Evolutionary conservation across 306 rosid species (phyloP), one percentile per base, ranked within the genome.

Genomic region (Senna tora): DNA sequence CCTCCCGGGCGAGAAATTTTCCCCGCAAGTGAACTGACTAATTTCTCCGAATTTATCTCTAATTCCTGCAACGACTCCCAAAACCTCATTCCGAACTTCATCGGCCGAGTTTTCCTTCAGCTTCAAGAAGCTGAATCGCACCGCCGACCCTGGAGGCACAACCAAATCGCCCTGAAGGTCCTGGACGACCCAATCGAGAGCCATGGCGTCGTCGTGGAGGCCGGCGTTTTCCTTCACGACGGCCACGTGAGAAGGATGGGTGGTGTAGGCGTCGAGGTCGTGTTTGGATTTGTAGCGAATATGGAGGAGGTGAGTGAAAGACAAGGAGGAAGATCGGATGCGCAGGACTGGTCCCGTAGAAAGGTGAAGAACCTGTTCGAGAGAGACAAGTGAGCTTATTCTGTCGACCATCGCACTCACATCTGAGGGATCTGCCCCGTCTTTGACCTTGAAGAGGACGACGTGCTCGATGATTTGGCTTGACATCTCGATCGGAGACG

Each of bases 261-360:
- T 82, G 0, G 85, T 50, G 51, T 86, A 88, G 65, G 79, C 43
- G 51, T 67, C 49, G 9, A 92, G 95, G 70, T 80, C 86, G 4
- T 77, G 80, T 36, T 73, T 86, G 86, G 92, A 74, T 5, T 3
- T 70, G 86, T 78, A 92, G 50, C 92, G 91, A 77, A 73, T 59
- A 16, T 92, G 96, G 71, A 89, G 89, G 58, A 86, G 34, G 85
- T 92, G 96, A 36, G 91, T 92, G 87, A 89, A 92, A 15, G 33
- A 33, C 57, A 74, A 45, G 47, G 88, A 22, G 5, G 85, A 72
- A 68, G 93, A 81, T 56, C 77, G 72, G 75, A 73, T 55, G 47
- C 78, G 78, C 17, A 82, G 43, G 8, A 89, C 2, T 1, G 92
- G 89, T 0, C 74, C 80, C 63, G 84, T 84, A 2, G 84, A 17